Percentiles rank a stretch among this genome's conserved stretches.
These are phyloP conservation scores for Eimeria falciformis DNA, from an alignment of 169 alveolate species.

Conservation along the genomic window DNA sequence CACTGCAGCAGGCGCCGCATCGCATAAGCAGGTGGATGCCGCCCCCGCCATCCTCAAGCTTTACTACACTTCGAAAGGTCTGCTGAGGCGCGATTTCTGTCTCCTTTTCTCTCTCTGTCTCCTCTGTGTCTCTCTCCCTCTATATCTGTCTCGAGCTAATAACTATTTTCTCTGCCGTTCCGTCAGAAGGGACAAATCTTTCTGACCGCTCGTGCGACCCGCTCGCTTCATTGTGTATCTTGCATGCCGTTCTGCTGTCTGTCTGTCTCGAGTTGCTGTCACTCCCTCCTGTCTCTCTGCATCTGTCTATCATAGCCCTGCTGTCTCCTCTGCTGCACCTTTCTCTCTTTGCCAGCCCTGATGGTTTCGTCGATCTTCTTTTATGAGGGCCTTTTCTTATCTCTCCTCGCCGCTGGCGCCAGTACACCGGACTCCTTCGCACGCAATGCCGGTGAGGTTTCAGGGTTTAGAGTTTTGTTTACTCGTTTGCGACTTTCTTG, in stretches of 20 bases:
- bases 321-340: constrained; percentile 4
- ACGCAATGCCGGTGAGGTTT: neutral
- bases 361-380: constrained; percentile 32
- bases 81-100: neutral
- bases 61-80: constrained; percentile 31
- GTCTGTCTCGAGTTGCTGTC: neutral
- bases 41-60: constrained; percentile 7
- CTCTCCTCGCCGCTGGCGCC: neutral
- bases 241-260: too few relatives aligned
- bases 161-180: too few relatives aligned
- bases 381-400: constrained; percentile 25
- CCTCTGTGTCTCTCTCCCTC: neutral
- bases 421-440: neutral
- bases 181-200: too few relatives aligned
- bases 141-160: neutral
- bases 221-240: too few relatives aligned
- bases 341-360: constrained; percentile 30
- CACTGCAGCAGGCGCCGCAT: constrained; percentile 54
- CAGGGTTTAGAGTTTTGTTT: too few relatives aligned
- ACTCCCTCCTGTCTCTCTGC: neutral
- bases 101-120: neutral
- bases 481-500: too few relatives aligned
- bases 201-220: too few relatives aligned
- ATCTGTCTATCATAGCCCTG: neutral
- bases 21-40: constrained; percentile 43